These are phyloP conservation scores for Fusarium nematophilum DNA, from an alignment of 2,329 filamentous ascomycete species.

Conservation along the genomic window DNA sequence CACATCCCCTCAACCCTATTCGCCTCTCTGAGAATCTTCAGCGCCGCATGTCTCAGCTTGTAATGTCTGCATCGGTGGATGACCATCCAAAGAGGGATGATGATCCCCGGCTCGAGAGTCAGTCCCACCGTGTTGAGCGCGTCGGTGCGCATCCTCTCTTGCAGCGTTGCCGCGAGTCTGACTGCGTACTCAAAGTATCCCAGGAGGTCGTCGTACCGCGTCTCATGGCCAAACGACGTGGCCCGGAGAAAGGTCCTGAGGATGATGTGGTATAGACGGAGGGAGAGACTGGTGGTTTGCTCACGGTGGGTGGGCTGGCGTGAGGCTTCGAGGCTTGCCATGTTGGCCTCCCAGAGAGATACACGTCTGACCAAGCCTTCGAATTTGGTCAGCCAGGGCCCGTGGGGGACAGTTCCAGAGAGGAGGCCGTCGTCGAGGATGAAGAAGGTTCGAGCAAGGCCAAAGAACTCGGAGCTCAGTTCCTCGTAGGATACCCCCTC, in stretches of 20 bases:
- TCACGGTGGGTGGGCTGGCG: background rate
- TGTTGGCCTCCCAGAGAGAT: background rate
- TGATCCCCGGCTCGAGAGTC: background rate
- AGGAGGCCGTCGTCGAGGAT: background rate
- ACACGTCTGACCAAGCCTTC: background rate
- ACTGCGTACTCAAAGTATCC: slow-evolving; percentile 4
- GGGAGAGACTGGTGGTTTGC: background rate
- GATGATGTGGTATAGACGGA: background rate
- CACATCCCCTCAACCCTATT: slow-evolving; percentile 45
- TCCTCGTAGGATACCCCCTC: background rate
- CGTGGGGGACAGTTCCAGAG: background rate
- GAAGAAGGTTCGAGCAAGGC: background rate
- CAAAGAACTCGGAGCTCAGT: slow-evolving; percentile 4
- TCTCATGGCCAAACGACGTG: background rate
- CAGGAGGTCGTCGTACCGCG: background rate
- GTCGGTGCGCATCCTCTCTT: background rate
- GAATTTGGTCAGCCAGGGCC: background rate
- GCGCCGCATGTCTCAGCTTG: slow-evolving; percentile 32
- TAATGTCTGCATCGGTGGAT: slow-evolving; percentile 43
- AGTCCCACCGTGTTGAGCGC: background rate
- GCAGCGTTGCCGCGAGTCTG: background rate
- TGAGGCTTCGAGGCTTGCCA: background rate
- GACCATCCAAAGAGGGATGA: slow-evolving; percentile 6
- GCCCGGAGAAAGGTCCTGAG: background rate
- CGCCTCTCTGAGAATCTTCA: slow-evolving; percentile 30